Percentiles rank a stretch among this genome's conserved stretches.
Conservation (phyloP, 257 asterid species). For the Penstemon barbatus region DNA sequence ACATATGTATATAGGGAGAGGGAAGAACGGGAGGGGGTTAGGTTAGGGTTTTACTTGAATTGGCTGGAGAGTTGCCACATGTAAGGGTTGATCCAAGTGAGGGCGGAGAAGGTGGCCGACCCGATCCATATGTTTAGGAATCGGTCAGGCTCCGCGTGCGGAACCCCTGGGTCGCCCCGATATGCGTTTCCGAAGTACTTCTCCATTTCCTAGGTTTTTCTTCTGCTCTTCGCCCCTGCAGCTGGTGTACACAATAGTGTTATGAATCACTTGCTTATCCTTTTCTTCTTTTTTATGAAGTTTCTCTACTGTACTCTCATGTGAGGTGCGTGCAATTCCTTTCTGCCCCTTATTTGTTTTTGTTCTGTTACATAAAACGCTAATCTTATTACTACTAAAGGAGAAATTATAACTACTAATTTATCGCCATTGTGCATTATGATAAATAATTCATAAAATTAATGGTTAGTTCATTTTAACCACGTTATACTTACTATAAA, state of each 20-base stretch:
- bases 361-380: too few species aligned
- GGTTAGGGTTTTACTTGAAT: conserved; percentile 53
- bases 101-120: conserved; percentile 67
- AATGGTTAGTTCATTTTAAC: too few species aligned
- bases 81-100: conserved; percentile 75
- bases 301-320: neutral
- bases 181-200: conserved; percentile 90
- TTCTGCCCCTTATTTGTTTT: too few species aligned
- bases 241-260: neutral
- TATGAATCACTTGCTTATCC: conserved; percentile 29
- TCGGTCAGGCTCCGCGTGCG: conserved; percentile 66
- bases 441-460: too few species aligned
- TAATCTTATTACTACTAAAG: too few species aligned
- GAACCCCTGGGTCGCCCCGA: conserved; percentile 95
- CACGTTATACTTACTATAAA: too few species aligned
- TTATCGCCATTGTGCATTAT: too few species aligned
- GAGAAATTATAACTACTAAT: too few species aligned
- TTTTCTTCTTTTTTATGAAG: neutral
- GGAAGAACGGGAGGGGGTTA: neutral
- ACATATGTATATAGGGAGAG: neutral
- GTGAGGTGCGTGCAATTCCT: neutral
- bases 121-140: conserved; percentile 80
- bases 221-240: conserved; percentile 5
- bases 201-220: conserved; percentile 53
- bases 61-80: conserved; percentile 82